A percentile compares a stretch with the other conserved stretches of the same genome.
These are phyloP conservation scores for Fusarium albidum DNA, from an alignment of 2,329 filamentous ascomycete species.

Conservation along the genomic window DNA sequence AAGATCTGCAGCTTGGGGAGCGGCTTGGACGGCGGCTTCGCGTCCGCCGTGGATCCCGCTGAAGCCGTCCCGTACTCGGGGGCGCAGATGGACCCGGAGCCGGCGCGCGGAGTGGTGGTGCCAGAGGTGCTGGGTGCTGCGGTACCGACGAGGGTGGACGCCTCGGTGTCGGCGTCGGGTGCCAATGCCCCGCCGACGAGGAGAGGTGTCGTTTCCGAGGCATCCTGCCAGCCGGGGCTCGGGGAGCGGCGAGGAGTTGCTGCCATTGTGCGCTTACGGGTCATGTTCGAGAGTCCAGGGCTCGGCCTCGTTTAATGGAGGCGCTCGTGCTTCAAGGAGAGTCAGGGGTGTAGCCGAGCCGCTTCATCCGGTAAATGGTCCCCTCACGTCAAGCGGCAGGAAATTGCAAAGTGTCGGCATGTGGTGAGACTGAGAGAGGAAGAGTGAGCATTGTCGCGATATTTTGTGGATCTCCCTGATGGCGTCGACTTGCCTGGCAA, in stretches of 20 bases:
- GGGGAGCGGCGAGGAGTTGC: slow-evolving; percentile 4
- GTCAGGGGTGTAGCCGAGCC: too few relatives aligned
- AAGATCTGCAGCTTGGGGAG: slow-evolving; percentile 69
- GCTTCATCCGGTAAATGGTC: too few relatives aligned
- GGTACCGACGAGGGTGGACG: slow-evolving; percentile 37
- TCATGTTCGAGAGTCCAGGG: background rate
- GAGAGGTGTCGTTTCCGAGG: slow-evolving; percentile 34
- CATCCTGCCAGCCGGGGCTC: slow-evolving; percentile 19
- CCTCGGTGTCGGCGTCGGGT: slow-evolving; percentile 36
- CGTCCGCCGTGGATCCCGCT: slow-evolving; percentile 3
- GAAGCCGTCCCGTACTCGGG: slow-evolving; percentile 14
- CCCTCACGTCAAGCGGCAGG: background rate
- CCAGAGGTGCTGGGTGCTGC: too few relatives aligned
- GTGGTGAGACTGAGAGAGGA: background rate
- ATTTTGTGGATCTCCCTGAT: slow-evolving; percentile 23
- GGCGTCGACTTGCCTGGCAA: slow-evolving; percentile 17
- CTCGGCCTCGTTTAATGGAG: background rate
- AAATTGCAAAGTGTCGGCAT: background rate
- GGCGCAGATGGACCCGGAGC: background rate
- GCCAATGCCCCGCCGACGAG: slow-evolving; percentile 24
- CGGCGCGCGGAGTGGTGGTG: slow-evolving; percentile 14
- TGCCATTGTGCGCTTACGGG: slow-evolving; percentile 18
- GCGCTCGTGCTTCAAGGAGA: background rate
- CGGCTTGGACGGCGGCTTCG: slow-evolving; percentile 19
- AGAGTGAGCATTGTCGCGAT: slow-evolving; percentile 11